These are phyloP conservation scores for Exophiala calicioides DNA, from an alignment of 2,329 filamentous ascomycete genomes.

Conservation along the genomic window DNA sequence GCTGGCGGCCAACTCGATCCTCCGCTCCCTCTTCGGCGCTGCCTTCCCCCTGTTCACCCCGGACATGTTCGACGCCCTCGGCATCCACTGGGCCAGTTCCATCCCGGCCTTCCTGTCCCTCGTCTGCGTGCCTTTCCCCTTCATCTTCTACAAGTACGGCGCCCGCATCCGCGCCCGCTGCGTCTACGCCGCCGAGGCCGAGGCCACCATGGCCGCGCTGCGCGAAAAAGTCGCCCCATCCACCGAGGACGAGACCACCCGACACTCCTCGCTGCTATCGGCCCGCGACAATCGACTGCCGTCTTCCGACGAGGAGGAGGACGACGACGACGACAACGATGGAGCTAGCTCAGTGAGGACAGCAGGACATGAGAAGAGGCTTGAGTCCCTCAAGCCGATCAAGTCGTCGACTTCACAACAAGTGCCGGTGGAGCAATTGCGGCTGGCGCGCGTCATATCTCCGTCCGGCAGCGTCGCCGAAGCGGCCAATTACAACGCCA, in stretches of 20 bases:
- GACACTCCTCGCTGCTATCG: neutral
- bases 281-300: neutral
- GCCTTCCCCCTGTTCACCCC: constrained; percentile 75
- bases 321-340: neutral
- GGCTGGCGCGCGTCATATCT: constrained; percentile 20
- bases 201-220: constrained; percentile 27
- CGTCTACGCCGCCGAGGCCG: constrained; percentile 28
- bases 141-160: constrained; percentile 75
- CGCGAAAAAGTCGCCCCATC: constrained; percentile 16
- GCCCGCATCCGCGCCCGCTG: constrained; percentile 27
- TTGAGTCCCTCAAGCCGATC: constrained; percentile 20
- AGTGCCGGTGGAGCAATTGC: constrained; percentile 4
- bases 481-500: constrained; percentile 34
- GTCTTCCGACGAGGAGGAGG: constrained; percentile 9
- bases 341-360: too few relatives aligned
- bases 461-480: constrained; percentile 23
- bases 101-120: constrained; percentile 74
- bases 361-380: too few relatives aligned
- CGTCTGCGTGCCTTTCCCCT: constrained; percentile 71
- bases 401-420: constrained; percentile 12
- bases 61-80: constrained; percentile 53
- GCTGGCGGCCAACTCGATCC: constrained; percentile 74
- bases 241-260: neutral
- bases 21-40: constrained; percentile 75
- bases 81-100: constrained; percentile 74